phyloP scores from a whole-genome alignment of 225 moss, liverwort and hornwort species.

The Anthoceros angustus region DNA sequence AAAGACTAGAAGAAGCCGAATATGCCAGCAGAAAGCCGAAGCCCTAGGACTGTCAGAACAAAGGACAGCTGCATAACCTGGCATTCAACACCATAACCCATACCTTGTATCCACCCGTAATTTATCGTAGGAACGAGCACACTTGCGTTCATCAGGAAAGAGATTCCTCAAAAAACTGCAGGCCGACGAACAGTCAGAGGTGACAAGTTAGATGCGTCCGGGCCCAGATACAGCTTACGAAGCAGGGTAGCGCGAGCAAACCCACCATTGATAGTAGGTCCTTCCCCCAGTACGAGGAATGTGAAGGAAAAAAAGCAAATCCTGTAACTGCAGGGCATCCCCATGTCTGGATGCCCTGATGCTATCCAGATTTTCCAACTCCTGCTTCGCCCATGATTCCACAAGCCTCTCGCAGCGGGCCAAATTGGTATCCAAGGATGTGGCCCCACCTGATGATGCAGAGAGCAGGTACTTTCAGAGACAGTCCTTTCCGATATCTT shows the following conservation, averaged over 20 bases:
- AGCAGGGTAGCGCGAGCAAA: background rate
- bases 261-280: constrained; percentile 48
- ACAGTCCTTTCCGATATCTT: no score
- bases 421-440: background rate
- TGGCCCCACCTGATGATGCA: background rate
- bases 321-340: constrained; percentile 9
- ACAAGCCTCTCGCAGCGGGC: background rate
- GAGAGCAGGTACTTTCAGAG: background rate
- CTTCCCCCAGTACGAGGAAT: constrained; percentile 55
- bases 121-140: constrained; percentile 44
- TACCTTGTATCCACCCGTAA: constrained; percentile 53
- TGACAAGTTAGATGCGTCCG: no score
- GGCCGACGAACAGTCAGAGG: constrained; percentile 6
- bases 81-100: constrained; percentile 5
- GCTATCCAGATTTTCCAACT: background rate
- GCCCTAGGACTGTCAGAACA: background rate
- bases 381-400: background rate
- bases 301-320: constrained; percentile 44
- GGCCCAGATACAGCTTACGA: background rate
- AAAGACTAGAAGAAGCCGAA: background rate
- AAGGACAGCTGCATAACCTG: constrained; percentile 1
- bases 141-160: constrained; percentile 23
- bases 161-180: constrained; percentile 51
- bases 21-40: background rate
- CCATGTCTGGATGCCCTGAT: background rate